Evolutionary conservation across 495 filamentous ascomycete species (phyloP), one percentile per base, ranked within the genome.

Genomic region (Aspergillus kassunensis): DNA sequence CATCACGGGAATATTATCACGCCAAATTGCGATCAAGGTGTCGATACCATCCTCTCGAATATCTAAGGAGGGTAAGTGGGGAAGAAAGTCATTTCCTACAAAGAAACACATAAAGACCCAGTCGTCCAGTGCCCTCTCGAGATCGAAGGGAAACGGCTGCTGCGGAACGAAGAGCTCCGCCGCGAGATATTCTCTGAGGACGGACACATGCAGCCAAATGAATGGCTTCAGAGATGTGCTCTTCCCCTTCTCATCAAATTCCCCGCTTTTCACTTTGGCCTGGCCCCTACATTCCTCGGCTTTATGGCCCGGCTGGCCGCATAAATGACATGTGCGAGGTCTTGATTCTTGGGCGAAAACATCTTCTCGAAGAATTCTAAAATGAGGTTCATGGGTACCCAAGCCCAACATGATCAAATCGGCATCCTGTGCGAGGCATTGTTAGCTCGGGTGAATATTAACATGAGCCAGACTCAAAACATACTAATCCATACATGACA

Each of bases 101-200:
- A 99, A 99, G 72, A 95, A 99, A 75, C 93, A 99, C 92, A 99
- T 96, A 69, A 99, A 99, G 13, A 99, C 90, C 93, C 95, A 97
- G 68, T 99, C 93, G 73, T 99, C 93, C 48, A 99, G 76, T n/a
- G 95, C 93, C 57, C 93, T 81, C 65, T 99, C 93, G 24, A 97
- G 75, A 66, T 99, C 90, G 62, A 89, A 89, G 57, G 82, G 83
- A 55, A 90, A 89, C 39, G 85, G 83, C 44, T 90, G 89, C 27
- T 80, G 76, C 35, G 89, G 87, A 24, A 96, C 83, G 58, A 87
- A 77, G 50, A 99, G 81, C 67, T 99, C 93, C 45, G 84, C 85
- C 54, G 84, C 90, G 48, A 99, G 80, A 65, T 99, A 99, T 69
- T 99, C 93, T 60, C 93, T 80, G 37, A 99, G 75, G 47, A 96